Evolutionary conservation across 805 yeast species (phyloP).

Genomic region (Hanseniaspora occidentalis): DNA sequence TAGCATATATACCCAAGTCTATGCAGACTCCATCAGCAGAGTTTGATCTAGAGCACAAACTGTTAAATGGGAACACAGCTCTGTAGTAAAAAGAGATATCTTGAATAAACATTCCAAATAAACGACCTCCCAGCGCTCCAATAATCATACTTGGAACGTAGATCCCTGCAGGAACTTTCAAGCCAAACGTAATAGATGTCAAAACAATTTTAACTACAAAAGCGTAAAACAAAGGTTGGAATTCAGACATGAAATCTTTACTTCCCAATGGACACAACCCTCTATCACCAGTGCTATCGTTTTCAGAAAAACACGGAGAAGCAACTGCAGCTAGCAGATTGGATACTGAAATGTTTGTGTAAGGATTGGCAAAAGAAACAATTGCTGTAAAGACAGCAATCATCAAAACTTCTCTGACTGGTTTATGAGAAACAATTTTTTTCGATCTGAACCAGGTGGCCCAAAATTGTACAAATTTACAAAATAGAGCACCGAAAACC

Average conservation of each 20-base stretch:
- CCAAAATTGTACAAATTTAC: conserved; percentile 33
- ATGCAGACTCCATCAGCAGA: conserved; percentile 22
- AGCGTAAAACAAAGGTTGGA: conserved; percentile 28
- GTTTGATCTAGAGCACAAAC: conserved; percentile 10
- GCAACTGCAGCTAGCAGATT: conserved; percentile 39
- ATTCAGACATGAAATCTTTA: conserved; percentile 21
- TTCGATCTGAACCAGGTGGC: conserved; percentile 26
- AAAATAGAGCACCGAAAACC: conserved; percentile 37
- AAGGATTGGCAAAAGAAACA: conserved; percentile 35
- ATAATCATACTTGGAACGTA: conserved; percentile 54
- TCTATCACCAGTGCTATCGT: conserved; percentile 9
- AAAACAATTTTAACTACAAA: conserved; percentile 32
- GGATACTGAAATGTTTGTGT: conserved; percentile 35
- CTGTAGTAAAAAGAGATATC: conserved; percentile 24
- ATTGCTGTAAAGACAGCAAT: conserved; percentile 35
- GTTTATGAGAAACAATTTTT: conserved; percentile 25
- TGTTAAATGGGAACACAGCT: conserved; percentile 5
- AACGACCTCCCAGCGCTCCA: conserved; percentile 47
- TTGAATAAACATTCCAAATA: conserved; percentile 33
- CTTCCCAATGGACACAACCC: conserved; percentile 19
- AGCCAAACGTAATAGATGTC: conserved; percentile 43
- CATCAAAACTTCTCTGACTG: conserved; percentile 33
- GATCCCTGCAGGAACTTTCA: conserved; percentile 47
- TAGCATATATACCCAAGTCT: conserved; percentile 39
- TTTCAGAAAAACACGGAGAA: conserved; percentile 29